Conservation (phyloP, 441 rosid species). For the Macaranga tanarius region DNA sequence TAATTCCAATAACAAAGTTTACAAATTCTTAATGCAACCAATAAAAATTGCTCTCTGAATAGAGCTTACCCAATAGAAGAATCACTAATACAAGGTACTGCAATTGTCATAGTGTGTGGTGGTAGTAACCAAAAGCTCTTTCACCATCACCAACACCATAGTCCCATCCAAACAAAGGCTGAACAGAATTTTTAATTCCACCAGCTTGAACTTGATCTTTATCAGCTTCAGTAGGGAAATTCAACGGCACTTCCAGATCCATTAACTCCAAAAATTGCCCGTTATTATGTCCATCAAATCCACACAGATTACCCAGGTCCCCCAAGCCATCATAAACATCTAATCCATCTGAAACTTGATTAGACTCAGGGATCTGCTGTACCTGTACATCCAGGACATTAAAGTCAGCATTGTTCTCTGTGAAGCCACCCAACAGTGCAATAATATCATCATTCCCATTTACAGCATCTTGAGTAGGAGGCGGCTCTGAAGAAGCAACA, state of each 20-base stretch:
- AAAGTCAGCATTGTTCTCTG: constrained; percentile 14
- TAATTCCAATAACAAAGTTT: neutral
- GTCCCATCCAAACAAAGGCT: neutral
- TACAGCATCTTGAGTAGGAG: neutral
- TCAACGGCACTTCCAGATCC: constrained; percentile 30
- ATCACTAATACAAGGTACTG: neutral
- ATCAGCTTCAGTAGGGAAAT: neutral
- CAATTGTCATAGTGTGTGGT: neutral
- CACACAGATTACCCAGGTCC: constrained; percentile 30
- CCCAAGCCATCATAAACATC: constrained; percentile 33
- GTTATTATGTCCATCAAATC: constrained; percentile 7
- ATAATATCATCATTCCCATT: constrained; percentile 9
- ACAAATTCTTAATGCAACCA: neutral
- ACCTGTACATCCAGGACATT: constrained; percentile 35
- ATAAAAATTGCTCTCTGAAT: neutral
- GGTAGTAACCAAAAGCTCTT: neutral
- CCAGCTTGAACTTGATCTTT: neutral
- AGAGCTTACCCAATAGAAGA: no score
- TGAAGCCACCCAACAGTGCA: constrained; percentile 16
- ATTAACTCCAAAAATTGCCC: constrained; percentile 27
- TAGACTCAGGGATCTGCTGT: constrained; percentile 17
- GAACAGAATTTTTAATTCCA: neutral
- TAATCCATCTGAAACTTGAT: constrained; percentile 21
- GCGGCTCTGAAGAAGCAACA: neutral
- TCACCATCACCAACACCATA: neutral